phyloP scores from a whole-genome alignment of 2,329 filamentous ascomycete species.

The Hirsutella minnesotensis region DNA sequence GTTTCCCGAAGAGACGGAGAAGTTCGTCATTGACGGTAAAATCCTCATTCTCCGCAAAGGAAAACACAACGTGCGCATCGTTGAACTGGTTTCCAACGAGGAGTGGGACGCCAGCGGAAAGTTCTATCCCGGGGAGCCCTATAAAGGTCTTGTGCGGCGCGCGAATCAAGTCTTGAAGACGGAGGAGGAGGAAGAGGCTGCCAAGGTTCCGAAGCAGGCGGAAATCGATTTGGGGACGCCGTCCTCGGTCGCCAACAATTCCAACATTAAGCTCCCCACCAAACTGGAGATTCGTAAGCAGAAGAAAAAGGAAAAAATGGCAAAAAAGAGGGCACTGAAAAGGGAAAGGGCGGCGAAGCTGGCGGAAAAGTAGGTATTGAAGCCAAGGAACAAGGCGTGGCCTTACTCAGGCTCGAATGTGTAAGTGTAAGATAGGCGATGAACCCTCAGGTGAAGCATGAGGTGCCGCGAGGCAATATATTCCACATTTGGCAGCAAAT shows the following conservation, averaged over 20 bases:
- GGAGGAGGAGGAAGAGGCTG: constrained; percentile 18
- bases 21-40: constrained; percentile 48
- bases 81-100: constrained; percentile 46
- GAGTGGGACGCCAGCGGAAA: constrained; percentile 36
- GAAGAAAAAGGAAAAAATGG: not conserved
- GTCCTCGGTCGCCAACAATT: constrained; percentile 25
- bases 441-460: no score
- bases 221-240: constrained; percentile 6
- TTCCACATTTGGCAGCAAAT: no score
- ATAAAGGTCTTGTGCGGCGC: constrained; percentile 33
- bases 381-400: no score
- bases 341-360: no score
- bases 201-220: constrained; percentile 16
- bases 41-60: constrained; percentile 50
- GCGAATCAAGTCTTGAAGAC: constrained; percentile 24
- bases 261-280: constrained; percentile 26
- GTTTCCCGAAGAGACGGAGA: constrained; percentile 42
- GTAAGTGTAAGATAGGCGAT: no score
- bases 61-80: constrained; percentile 50
- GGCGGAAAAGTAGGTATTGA: no score
- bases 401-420: no score
- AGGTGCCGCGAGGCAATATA: no score
- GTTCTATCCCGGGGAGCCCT: constrained; percentile 41
- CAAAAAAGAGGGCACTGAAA: no score
- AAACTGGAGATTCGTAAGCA: constrained; percentile 20